Evolutionary conservation across 2,329 filamentous ascomycete genomes (phyloP).

Genomic region (Xylariaceae sp.): DNA sequence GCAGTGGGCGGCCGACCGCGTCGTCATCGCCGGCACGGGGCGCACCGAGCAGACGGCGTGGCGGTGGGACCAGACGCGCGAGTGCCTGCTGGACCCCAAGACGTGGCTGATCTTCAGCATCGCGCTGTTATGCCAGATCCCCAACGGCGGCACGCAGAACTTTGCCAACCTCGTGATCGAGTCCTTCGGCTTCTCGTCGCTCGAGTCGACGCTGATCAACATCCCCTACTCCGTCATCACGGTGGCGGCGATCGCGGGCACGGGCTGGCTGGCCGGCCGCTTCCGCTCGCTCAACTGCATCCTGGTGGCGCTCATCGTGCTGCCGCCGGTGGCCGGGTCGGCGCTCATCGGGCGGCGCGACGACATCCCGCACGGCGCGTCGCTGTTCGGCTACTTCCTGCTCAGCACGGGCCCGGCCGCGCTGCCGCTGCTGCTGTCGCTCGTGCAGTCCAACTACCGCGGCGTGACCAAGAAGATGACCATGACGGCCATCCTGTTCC

Average conservation of each 20-base stretch:
- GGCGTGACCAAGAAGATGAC: slow-evolving; percentile 56
- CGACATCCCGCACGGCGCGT: slow-evolving; percentile 31
- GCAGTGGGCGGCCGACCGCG: slow-evolving; percentile 37
- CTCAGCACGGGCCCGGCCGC: slow-evolving; percentile 45
- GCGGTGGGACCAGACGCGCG: slow-evolving; percentile 42
- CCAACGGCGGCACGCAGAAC: slow-evolving; percentile 54
- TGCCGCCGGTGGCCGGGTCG: slow-evolving; percentile 44
- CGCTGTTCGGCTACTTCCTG: slow-evolving; percentile 51
- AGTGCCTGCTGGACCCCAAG: slow-evolving; percentile 51
- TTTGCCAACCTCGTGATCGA: slow-evolving; percentile 51
- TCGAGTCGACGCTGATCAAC: slow-evolving; percentile 49
- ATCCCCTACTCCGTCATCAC: slow-evolving; percentile 51
- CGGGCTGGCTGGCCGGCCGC: slow-evolving; percentile 43
- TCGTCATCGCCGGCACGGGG: slow-evolving; percentile 43
- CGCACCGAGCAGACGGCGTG: slow-evolving; percentile 40
- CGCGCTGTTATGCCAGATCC: slow-evolving; percentile 47
- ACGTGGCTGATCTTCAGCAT: slow-evolving; percentile 52
- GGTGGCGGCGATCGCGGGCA: slow-evolving; percentile 38
- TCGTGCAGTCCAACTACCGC: slow-evolving; percentile 48
- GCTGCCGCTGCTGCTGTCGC: slow-evolving; percentile 47
- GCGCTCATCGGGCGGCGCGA: slow-evolving; percentile 44
- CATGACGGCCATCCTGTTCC: slow-evolving; percentile 46
- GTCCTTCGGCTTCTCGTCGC: slow-evolving; percentile 47
- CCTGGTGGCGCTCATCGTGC: slow-evolving; percentile 40
- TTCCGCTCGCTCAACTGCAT: slow-evolving; percentile 45